Base-by-base conservation (phyloP, 345 rosid species). In the Durio zibethinus region DNA sequence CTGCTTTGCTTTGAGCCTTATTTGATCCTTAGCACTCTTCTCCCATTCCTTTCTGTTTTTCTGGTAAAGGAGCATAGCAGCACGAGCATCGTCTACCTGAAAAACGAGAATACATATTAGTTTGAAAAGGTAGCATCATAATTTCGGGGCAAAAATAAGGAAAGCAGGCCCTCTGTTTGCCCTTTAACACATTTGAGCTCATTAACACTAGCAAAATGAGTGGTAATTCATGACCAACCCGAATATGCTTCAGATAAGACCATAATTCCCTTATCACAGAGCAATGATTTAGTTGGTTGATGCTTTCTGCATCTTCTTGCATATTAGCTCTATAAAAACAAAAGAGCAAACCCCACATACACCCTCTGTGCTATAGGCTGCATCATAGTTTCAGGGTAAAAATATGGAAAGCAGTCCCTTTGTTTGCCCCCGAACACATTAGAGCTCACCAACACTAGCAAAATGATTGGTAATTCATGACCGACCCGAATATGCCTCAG, bases 51-150 rank as follows among this genome's bases (percentile, higher is more conserved):
- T 91, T 73, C 57, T 88, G 89, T 85, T 81, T 83, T 83, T 92
- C 81, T 84, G 82, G 80, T 93, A 96, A 33, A 96, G 92, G 83
- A 96, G 82, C 99, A 96, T 96, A 0, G 97, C 93, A 25, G 97
- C 98, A 43, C 97, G 83, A 16, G 98, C 93, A 76, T 96, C 98
- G 35, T 92, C 97, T 53, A 91, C 68, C 98, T 91, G 89, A 69
- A 85, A 85, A 75, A 31, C 20, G 75, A 60, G 75, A 66, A 36
- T 38, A 76, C 7, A 38, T 10, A 56, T 40, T 10, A 54, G 42
- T 76, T 62, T 4, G 54, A 38, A 62, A 48, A 21, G 35, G 31
- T 59, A 23, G 38, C 6, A 11, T 27, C 0, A 2, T 74, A 27
- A 52, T 36, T 57, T 54, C 35, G 9, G 35, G 9, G 54, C 16